Evolutionary conservation across 2,329 filamentous ascomycete species (phyloP).

Genomic region (Hypoxylon sp.): DNA sequence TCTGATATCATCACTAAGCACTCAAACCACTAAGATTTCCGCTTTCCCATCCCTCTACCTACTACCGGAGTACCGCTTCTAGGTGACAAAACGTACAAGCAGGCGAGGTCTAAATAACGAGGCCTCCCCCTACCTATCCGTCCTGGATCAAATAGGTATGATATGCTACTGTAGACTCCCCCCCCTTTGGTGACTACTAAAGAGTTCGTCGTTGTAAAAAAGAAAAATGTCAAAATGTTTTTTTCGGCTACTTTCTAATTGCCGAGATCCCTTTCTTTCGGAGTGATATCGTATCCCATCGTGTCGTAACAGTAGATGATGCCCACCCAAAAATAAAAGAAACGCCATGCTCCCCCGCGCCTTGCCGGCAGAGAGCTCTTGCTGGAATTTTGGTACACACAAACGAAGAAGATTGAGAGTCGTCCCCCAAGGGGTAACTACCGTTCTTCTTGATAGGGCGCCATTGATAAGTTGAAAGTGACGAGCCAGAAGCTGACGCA

Average conservation of each 20-base stretch:
- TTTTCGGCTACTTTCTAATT: constrained; percentile 40
- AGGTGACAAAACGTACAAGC: constrained; percentile 36
- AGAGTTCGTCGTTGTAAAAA: constrained; percentile 16
- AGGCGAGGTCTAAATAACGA: constrained; percentile 4
- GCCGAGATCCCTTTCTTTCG: constrained; percentile 47
- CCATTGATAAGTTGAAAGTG: constrained; percentile 13
- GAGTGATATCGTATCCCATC: constrained; percentile 50
- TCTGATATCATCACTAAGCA: constrained; percentile 33
- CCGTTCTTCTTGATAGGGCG: constrained; percentile 15
- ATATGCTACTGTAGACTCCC: constrained; percentile 26
- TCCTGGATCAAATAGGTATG: constrained; percentile 16
- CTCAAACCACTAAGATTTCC: constrained; percentile 22
- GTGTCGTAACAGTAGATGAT: constrained; percentile 49
- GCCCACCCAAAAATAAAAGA: constrained; percentile 40
- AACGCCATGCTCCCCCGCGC: constrained; percentile 48
- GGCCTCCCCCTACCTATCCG: constrained; percentile 7
- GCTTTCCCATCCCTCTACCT: constrained; percentile 13
- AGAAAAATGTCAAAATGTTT: constrained; percentile 14
- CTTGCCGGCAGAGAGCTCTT: constrained; percentile 39
- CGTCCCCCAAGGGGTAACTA: constrained; percentile 20
- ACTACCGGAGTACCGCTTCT: constrained; percentile 24
- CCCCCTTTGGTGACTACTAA: constrained; percentile 6
- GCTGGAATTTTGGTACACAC: constrained; percentile 42
- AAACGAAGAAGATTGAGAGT: constrained; percentile 32
- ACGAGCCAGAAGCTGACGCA: constrained; percentile 13